Percentiles rank a stretch among this genome's conserved stretches.
phyloP scores from a whole-genome alignment of 2,329 filamentous ascomycete species.

The Ampelomyces quisqualis region DNA sequence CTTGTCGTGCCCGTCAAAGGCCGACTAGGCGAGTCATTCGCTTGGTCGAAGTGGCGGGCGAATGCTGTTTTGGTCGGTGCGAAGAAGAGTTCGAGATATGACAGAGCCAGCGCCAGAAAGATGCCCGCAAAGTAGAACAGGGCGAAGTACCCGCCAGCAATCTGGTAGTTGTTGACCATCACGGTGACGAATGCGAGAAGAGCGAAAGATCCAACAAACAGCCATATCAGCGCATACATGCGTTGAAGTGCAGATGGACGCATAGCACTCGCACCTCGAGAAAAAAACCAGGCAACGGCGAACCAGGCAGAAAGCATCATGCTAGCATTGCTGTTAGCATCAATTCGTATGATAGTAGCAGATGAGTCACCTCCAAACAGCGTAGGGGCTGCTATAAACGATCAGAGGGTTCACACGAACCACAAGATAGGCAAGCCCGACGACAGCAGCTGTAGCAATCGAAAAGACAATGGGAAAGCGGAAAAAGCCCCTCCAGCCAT shows the following conservation, averaged over 20 bases:
- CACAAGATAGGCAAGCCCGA: slow-evolving; percentile 73
- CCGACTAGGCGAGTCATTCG: slow-evolving; percentile 33
- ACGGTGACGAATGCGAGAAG: slow-evolving; percentile 72
- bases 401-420: slow-evolving; percentile 86
- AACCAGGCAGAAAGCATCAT: slow-evolving; percentile 85
- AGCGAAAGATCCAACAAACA: slow-evolving; percentile 74
- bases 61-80: slow-evolving; percentile 70
- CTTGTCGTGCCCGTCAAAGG: slow-evolving; percentile 38
- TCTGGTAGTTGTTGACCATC: slow-evolving; percentile 70
- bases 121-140: slow-evolving; percentile 76
- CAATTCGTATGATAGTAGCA: background rate
- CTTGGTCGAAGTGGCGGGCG: slow-evolving; percentile 54
- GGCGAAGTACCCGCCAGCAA: slow-evolving; percentile 76
- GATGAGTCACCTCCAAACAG: slow-evolving; percentile 65
- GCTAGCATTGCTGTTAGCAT: slow-evolving; percentile 38
- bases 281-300: slow-evolving; percentile 77
- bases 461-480: slow-evolving; percentile 76
- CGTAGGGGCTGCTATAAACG: slow-evolving; percentile 84
- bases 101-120: slow-evolving; percentile 72
- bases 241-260: slow-evolving; percentile 85
- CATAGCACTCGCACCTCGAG: slow-evolving; percentile 73
- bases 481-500: slow-evolving; percentile 80
- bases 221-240: slow-evolving; percentile 78
- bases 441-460: slow-evolving; percentile 65
- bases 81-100: slow-evolving; percentile 76